Evolutionary conservation across 192 early-diverging fungal genomes (phyloP), one percentile per base, ranked within the genome.

Genomic region (Lunasporangiospora selenospora): DNA sequence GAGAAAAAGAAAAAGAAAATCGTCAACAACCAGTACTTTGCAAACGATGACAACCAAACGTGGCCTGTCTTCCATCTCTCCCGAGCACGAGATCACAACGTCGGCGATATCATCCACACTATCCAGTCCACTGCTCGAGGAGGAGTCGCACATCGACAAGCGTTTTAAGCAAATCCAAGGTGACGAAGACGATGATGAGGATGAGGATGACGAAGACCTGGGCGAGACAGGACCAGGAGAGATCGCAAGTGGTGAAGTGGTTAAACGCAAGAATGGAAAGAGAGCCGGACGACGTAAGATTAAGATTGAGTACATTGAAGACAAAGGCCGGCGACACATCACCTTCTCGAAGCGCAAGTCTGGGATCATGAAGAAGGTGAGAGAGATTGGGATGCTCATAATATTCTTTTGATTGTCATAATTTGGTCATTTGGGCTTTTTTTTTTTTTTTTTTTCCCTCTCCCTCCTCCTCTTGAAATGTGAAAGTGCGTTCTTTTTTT

Each of bases 301-400:
- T 75, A 94, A 93, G 73, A 96, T 96, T 75, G 91, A 94, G 76
- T 94, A 89, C 60, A 96, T 96, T 51, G 89, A 91, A 44, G 94
- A 95, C 67, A 94, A 94, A 78, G 87, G 83, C 52, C 80, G 92
- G 55, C 87, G 94, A 46, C 92, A 93, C 76, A 94, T 95, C 55
- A 95, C 94, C 5, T 95, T 96, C 62, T 86, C 83, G 75, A 96
- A 96, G 70, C 88, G 94, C 63, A 95, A 94, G 75, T 89, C 92
- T 15, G 94, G 94, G 34, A 93, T 96, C 58, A 94, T 96, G 94
- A 96, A 96, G 76, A 96, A 96, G 87, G 85, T 86, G 53, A 18
- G 51, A 34, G 54, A 55, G 53, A 27, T 18, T 42, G 16, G 16
- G 16, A 42, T 18, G 16, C 16, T 42, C n/a, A n/a, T n/a, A n/a